Percentiles rank a stretch among this genome's conserved stretches.
Conservation (phyloP, 2,329 filamentous ascomycete species). For the Zymoseptoria pseudotritici region DNA sequence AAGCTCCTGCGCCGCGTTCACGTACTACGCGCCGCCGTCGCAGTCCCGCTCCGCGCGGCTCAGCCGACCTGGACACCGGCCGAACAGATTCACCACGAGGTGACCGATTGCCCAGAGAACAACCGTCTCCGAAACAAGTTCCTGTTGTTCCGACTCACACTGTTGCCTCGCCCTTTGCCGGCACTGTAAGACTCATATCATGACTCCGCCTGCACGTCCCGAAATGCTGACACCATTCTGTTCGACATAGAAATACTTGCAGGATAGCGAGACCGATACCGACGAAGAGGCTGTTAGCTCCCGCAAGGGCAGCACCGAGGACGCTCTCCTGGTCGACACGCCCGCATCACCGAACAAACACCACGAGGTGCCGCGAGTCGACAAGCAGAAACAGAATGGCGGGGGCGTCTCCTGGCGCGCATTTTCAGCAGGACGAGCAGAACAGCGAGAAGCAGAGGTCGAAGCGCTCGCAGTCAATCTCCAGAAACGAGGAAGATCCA, state of each 20-base stretch:
- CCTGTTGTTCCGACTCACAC: constrained; percentile 22
- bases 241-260: constrained; percentile 25
- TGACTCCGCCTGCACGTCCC: neutral
- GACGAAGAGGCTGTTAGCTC: constrained; percentile 26
- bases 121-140: constrained; percentile 8
- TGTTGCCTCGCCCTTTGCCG: constrained; percentile 30
- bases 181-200: constrained; percentile 17
- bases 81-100: constrained; percentile 23
- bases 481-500: constrained; percentile 26
- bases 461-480: constrained; percentile 27
- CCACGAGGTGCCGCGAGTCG: constrained; percentile 25
- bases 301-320: constrained; percentile 23
- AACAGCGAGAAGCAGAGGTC: constrained; percentile 28
- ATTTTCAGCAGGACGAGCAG: constrained; percentile 27
- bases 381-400: constrained; percentile 28
- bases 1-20: constrained; percentile 5
- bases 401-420: constrained; percentile 30
- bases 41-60: constrained; percentile 23
- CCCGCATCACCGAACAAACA: constrained; percentile 10
- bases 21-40: constrained; percentile 16
- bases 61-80: constrained; percentile 1
- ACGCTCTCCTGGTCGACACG: constrained; percentile 3
- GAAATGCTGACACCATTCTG: constrained; percentile 13
- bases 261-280: constrained; percentile 25
- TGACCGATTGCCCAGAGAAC: constrained; percentile 10